Evolutionary conservation across 2,329 filamentous ascomycete genomes (phyloP), one percentile per base, ranked within the genome.

Genomic region (Aureobasidium vineae): DNA sequence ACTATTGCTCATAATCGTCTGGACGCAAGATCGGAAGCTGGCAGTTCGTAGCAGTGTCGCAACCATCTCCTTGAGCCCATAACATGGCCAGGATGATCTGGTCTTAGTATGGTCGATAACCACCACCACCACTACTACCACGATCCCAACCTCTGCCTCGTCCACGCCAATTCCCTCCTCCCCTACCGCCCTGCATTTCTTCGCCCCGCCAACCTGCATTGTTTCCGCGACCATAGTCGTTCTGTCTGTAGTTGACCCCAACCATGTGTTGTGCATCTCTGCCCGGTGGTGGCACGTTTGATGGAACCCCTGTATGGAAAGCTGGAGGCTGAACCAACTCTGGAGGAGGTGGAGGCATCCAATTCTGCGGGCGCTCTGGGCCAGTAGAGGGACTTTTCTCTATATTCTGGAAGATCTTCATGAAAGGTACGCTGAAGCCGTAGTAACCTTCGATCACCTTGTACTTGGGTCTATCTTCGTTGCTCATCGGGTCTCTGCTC

Each of bases 391-490:
- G 36, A 11, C 31, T 65, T 38, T 41, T 52, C n/a, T 54, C 54
- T 5, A 67, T 54, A 8, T 33, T 41, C 53, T 69, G 59, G 26
- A 68, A 52, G 15, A 63, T 60, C n/a, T 49, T 63, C 36, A 65
- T 59, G 43, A 57, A 61, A 19, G 50, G 47, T n/a, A 59, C 40
- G n/a, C 47, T 56, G 38, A 64, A 57, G n/a, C 68, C 68, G 23
- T 69, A 69, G 59, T 69, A 69, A 8, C 63, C 67, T 41, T 69
- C 66, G 38, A 65, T 40, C 5, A 65, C 61, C 31, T 41, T 61
- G 52, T 45, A 56, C 33, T 66, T 66, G 3, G 63, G 63, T 31
- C 23, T 43, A 38, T 53, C 47, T 31, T 43, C 33, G 15, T 33
- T 41, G 28, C 33, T 63, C 43, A n/a, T n/a, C 0, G 52, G 15